Conservation (phyloP, 352 stramenopile genomes). For the Globisporangium apiculatum region DNA sequence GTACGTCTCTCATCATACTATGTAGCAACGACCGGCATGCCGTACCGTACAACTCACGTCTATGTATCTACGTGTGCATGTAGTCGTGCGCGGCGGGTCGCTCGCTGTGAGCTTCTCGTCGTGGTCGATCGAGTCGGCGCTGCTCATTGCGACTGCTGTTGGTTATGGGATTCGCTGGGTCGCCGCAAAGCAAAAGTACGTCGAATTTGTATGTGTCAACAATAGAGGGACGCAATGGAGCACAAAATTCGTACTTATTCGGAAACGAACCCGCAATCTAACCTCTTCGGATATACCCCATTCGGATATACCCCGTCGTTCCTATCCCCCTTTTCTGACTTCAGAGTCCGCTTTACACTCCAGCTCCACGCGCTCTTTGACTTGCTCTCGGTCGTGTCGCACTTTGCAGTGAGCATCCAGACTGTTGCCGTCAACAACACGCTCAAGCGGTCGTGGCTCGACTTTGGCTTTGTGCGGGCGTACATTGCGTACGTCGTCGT, state of each 20-base stretch:
- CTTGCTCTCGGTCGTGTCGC: conserved; percentile 72
- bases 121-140: conserved; percentile 74
- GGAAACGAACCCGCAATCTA: too few relatives aligned
- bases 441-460: conserved; percentile 68
- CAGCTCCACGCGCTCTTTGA: conserved; percentile 74
- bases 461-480: conserved; percentile 80
- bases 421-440: conserved; percentile 48
- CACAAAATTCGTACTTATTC: too few relatives aligned
- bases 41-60: neutral
- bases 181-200: conserved; percentile 77
- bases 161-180: conserved; percentile 73
- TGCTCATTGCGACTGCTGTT: conserved; percentile 65
- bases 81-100: conserved; percentile 68
- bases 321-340: neutral
- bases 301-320: neutral
- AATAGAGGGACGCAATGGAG: too few relatives aligned
- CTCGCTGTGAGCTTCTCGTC: conserved; percentile 66
- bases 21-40: too few relatives aligned
- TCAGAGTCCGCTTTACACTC: conserved; percentile 52
- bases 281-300: neutral
- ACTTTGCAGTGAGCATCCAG: conserved; percentile 74
- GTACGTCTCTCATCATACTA: conserved; percentile 27
- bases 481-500: conserved; percentile 85
- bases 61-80: neutral
- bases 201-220: neutral